Base-by-base conservation (phyloP, 2,329 filamentous ascomycete species). In the Pseudogymnoascus sp. region DNA sequence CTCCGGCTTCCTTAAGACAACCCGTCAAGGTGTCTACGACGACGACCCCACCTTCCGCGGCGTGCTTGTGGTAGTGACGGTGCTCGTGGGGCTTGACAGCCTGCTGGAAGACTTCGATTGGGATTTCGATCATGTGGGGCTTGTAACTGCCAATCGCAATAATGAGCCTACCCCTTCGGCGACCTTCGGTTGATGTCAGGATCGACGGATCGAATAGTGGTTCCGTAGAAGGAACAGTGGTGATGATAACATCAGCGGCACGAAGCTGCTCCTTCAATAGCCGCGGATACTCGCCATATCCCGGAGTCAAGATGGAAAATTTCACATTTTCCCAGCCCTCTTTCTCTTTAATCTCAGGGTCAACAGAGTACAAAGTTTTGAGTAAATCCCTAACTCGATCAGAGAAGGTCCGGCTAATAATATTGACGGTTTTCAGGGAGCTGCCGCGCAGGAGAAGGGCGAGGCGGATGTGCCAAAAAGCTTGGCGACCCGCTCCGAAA, bases 401-500 rank as follows among this genome's bases (percentile, higher is more conserved):
- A 60, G 78, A 81, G 70, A 89, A 90, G 60, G 80, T 78, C 35
- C 89, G 86, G 69, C 92, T 95, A 71, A 96, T 86, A 68, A 97
- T 87, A 74, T 93, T 87, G 57, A 97, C 82, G 62, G 88, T 84
- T 68, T 87, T 86, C 67, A 96, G 87, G 18, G 90, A 89, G 50
- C 76, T 60, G 1, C 84, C 84, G 28, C 81, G 87, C 58, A 94
- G 80, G 65, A 93, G 80, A 9, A 97, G 80, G 0, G 92, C 87
- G 4, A 97, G 81, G 0, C 91, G 87, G 43, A 96, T 84, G 72
- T 97, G 93, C 92, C 92, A 97, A 76, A 93, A 96, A 11, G 93
- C 93, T 76, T 97, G 92, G 67, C 88, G 85, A 50, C 93, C 93
- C 35, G 88, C 87, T 22, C 93, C 93, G 72, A 97, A 97, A 60